A percentile compares a stretch with the other conserved stretches of the same genome.
Conservation (phyloP, 192 early-diverging fungal species). For the Phlyctochytrium planicorne region DNA sequence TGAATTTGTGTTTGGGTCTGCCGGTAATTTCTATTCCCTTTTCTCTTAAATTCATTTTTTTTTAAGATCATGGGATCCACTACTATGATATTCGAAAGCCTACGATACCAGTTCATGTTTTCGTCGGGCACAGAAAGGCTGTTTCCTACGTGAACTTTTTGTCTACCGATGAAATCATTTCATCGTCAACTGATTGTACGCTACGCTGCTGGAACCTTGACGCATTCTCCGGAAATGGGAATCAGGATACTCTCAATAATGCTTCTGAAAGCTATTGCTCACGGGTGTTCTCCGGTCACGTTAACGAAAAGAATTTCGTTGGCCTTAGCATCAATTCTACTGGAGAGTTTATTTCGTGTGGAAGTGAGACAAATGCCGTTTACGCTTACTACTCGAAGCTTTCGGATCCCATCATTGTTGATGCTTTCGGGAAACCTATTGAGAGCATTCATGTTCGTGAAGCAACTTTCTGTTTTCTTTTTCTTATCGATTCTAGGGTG, state of each 20-base stretch:
- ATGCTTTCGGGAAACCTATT: conserved; percentile 71
- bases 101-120: conserved; percentile 64
- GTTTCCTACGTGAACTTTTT: conserved; percentile 93
- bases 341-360: conserved; percentile 85
- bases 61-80: conserved; percentile 82
- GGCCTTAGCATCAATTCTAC: conserved; percentile 73
- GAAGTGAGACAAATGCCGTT: conserved; percentile 89
- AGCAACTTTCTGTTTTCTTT: conserved; percentile 14
- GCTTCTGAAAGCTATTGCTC: conserved; percentile 35
- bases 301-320: conserved; percentile 97
- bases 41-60: neutral
- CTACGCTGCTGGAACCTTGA: conserved; percentile 84
- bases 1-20: conserved; percentile 84
- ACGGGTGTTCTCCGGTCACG: conserved; percentile 79
- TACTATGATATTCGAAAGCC: conserved; percentile 86
- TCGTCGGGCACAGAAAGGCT: conserved; percentile 87
- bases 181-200: conserved; percentile 90
- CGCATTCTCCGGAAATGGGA: neutral
- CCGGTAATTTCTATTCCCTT: conserved; percentile 47
- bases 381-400: conserved; percentile 80
- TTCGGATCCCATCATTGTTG: conserved; percentile 69
- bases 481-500: conserved; percentile 39
- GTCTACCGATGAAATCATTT: conserved; percentile 74
- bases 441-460: conserved; percentile 43
- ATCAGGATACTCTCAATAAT: neutral